These are phyloP conservation scores for Daedaleopsis sinensis DNA, from an alignment of 768 basidiomycete species.

Conservation along the genomic window DNA sequence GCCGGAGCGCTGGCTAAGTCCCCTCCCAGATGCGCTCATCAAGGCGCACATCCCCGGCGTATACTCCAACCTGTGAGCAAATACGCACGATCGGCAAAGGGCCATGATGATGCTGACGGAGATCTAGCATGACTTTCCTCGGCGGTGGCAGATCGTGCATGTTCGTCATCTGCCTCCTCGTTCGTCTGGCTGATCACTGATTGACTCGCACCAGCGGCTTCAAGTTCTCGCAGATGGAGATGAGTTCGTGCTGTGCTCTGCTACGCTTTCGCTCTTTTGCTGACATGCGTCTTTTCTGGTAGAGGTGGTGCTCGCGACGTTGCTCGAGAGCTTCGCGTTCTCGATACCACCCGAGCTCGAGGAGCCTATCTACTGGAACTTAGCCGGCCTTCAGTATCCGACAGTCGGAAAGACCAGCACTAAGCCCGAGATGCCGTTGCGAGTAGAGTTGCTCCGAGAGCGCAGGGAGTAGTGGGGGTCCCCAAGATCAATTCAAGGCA, in stretches of 20 bases:
- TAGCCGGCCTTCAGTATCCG: constrained; percentile 1
- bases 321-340: constrained; percentile 2
- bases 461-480: too few relatives aligned
- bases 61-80: constrained; percentile 8
- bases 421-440: neutral
- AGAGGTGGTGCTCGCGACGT: constrained; percentile 3
- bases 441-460: neutral
- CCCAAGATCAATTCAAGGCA: too few relatives aligned
- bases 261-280: too few relatives aligned
- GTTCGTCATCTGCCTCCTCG: constrained; percentile 1
- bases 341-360: neutral
- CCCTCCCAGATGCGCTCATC: constrained; percentile 6
- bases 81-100: neutral
- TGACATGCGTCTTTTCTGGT: neutral
- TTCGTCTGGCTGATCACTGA: neutral
- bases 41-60: constrained; percentile 10
- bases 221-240: constrained; percentile 20
- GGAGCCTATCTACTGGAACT: constrained; percentile 5
- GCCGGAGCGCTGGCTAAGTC: constrained; percentile 19
- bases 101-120: too few relatives aligned
- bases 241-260: constrained; percentile 5
- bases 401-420: neutral
- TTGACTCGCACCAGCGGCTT: constrained; percentile 9
- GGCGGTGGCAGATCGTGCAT: constrained; percentile 20
- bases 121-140: constrained; percentile 25